Base-by-base conservation (phyloP, 2,329 filamentous ascomycete species). In the Alternaria viburni region DNA sequence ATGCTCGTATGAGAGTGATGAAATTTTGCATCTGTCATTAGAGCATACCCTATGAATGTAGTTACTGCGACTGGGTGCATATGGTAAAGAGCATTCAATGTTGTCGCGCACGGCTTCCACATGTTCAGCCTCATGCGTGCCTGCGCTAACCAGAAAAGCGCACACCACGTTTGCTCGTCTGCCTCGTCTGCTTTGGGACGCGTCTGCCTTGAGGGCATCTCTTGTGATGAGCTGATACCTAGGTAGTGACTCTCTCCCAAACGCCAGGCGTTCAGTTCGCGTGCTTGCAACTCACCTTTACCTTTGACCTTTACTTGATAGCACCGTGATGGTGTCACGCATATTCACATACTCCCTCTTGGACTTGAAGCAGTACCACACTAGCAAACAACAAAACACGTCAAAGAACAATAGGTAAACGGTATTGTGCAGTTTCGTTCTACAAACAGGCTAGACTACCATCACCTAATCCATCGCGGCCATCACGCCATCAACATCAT, bases 401-500 rank as follows among this genome's bases (percentile, higher is more conserved):
- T 28, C 19, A 44, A 51, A 52, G 13, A 11, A n/a, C 23, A 52
- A 17, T 26, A 32, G n/a, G 41, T 36, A 21, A 54, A 30, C 9
- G 12, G 19, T 28, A 32, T 45, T 50, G 25, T 32, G 57, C 47
- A 47, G 19, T 12, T 62, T 65, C 26, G 51, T 55, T 26, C 43
- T 62, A 54, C 55, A 54, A 57, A 55, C 60, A 43, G 55, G 50
- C 50, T 59, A 47, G 54, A 52, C 41, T 52, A 21, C 45, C 21
- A 47, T 50, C 36, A 46, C 54, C 44, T 51, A 46, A 43, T 65
- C 21, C 36, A 36, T 46, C 30, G 23, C 45, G 23, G 25, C 51
- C 30, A 52, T 59, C 21, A 65, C 62, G 50, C 54, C 59, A 57
- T 65, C 25, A n/a, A 52, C 17, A n/a, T 41, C 43, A n/a, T 25